Evolutionary conservation across 2,329 filamentous ascomycete species (phyloP), one percentile per base, ranked within the genome.

Genomic region (Orbilia ellipsospora): DNA sequence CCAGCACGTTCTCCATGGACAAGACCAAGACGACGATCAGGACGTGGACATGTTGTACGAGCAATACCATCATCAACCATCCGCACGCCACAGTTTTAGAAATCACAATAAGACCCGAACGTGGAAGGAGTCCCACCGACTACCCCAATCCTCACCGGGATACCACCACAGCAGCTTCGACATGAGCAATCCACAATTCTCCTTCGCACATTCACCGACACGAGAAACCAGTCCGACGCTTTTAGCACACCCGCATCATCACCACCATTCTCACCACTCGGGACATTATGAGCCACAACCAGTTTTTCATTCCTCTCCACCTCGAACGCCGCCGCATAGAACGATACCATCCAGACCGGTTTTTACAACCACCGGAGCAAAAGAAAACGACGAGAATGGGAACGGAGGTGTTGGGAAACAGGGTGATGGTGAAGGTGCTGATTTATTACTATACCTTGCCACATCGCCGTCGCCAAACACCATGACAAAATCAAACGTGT

Each of bases 401-500:
- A 66, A 73, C 50, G 12, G 36, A n/a, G 45, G 44, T 20, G 86
- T 87, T 23, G 90, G 90, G 81, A 83, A 85, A 0, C 90, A 89
- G 73, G 60, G 56, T 28, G 72, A 75, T 23, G 90, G 95, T 80
- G 92, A 97, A 80, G 94, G 93, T 31, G 92, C 91, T 15, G 92
- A 93, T 81, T 83, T 94, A 44, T 84, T 95, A 23, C 85, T 94
- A 45, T 97, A 94, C 82, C 88, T 98, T 15, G 94, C 94, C 57
- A 92, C 93, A 61, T 98, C 94, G 5, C 95, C 95, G 0, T 96
- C 93, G 0, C 93, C 93, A 0, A 93, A 92, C 55, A 89, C 78
- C 82, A 78, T 79, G 78, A 80, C 81, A 26, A 80, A 78, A 73
- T 64, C 81, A 65, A 84, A 83, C 78, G 81, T 86, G 28, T 74